phyloP scores from a whole-genome alignment of 768 basidiomycete genomes.

The Tricholomella constricta region DNA sequence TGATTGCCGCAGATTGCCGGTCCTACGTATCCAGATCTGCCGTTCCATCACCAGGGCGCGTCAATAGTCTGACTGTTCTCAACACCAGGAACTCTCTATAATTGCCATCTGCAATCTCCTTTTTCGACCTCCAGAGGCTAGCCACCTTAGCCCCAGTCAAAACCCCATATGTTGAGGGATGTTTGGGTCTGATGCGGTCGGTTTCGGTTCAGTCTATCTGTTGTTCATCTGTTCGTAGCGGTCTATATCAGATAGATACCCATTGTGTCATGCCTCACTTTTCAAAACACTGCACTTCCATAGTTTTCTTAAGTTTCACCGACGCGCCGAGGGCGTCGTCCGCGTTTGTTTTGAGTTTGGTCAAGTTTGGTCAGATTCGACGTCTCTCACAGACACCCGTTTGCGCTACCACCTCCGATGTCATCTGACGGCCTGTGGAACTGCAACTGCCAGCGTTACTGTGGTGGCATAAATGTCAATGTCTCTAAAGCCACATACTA shows the following conservation, averaged over 20 bases:
- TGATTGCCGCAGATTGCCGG: conserved; percentile 30
- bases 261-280: too few relatives aligned
- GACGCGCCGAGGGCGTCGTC: not conserved
- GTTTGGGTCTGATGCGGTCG: not conserved
- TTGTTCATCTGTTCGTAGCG: not conserved
- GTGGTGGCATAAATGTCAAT: not conserved
- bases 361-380: not conserved
- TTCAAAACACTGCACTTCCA: too few relatives aligned
- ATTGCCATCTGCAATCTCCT: too few relatives aligned
- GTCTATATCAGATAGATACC: not conserved
- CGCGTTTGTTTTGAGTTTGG: not conserved
- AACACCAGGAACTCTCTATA: too few relatives aligned
- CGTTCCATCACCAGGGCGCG: not conserved
- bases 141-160: not conserved
- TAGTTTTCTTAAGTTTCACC: not conserved
- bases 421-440: not conserved
- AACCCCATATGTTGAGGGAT: conserved; percentile 2
- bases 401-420: not conserved
- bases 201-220: not conserved
- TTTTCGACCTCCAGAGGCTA: too few relatives aligned
- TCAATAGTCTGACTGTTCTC: too few relatives aligned
- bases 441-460: not conserved
- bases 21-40: conserved; percentile 15
- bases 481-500: not conserved
- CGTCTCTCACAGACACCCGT: too few relatives aligned